phyloP scores from a whole-genome alignment of 495 filamentous ascomycete genomes.

The Aspergillus carlsbadensis region DNA sequence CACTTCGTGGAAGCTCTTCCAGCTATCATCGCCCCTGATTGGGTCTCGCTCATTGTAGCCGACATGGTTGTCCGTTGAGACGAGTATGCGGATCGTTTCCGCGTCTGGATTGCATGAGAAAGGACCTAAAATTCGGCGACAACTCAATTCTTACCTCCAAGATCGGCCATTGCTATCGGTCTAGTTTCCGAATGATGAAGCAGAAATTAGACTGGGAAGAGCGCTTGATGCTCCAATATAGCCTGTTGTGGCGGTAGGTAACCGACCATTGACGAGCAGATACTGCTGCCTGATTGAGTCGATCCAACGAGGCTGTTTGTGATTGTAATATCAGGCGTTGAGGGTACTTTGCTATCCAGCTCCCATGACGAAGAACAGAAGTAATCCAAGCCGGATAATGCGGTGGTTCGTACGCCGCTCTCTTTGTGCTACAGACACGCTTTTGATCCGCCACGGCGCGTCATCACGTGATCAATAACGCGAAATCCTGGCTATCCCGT shows the following conservation, averaged over 20 bases:
- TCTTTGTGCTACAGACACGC: background rate
- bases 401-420: background rate
- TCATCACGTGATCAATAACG: slow-evolving; percentile 20
- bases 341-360: background rate
- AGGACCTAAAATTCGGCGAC: background rate
- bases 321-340: too few species aligned
- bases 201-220: background rate
- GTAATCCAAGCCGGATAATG: too few species aligned
- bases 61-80: slow-evolving; percentile 96
- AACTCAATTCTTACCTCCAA: slow-evolving; percentile 22
- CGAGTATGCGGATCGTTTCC: slow-evolving; percentile 92
- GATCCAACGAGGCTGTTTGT: background rate
- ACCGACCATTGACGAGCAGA: background rate
- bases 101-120: slow-evolving; percentile 48
- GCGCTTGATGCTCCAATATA: background rate
- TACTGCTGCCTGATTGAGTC: slow-evolving; percentile 3
- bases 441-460: slow-evolving; percentile 16
- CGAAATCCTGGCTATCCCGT: slow-evolving; percentile 9
- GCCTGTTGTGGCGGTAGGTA: slow-evolving; percentile 1
- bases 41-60: slow-evolving; percentile 92
- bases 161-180: slow-evolving; percentile 26
- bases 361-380: background rate
- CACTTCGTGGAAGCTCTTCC: slow-evolving; percentile 93
- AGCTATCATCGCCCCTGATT: slow-evolving; percentile 93
- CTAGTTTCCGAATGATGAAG: background rate